A percentile compares a stretch with the other conserved stretches of the same genome.
phyloP scores from a whole-genome alignment of 495 filamentous ascomycete species.

The Delitschia confertaspora region DNA sequence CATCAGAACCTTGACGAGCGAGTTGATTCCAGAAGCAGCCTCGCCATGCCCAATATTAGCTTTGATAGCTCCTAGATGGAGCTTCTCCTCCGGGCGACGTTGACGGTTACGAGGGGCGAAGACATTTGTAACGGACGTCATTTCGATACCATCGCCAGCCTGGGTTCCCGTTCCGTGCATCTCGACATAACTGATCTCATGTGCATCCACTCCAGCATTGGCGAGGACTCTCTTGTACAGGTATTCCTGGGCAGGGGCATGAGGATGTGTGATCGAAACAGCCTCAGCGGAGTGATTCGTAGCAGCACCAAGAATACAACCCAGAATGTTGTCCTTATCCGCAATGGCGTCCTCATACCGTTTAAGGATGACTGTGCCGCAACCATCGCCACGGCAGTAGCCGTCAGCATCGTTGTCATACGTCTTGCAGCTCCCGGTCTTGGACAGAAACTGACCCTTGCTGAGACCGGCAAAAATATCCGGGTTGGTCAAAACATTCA shows the following conservation, averaged over 20 bases:
- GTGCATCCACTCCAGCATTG: conserved; percentile 40
- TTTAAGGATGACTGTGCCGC: conserved; percentile 41
- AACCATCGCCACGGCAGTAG: conserved; percentile 43
- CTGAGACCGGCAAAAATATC: conserved; percentile 80
- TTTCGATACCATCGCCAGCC: conserved; percentile 40
- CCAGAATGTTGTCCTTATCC: conserved; percentile 44
- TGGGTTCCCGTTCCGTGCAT: conserved; percentile 45
- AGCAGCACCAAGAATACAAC: conserved; percentile 37
- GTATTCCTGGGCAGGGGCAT: conserved; percentile 41
- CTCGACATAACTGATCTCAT: conserved; percentile 46
- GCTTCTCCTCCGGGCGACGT: conserved; percentile 57
- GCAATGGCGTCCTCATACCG: conserved; percentile 42
- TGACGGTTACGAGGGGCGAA: conserved; percentile 66
- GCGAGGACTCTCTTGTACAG: conserved; percentile 40
- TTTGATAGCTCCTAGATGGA: conserved; percentile 78
- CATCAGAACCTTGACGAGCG: conserved; percentile 73
- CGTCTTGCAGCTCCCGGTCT: conserved; percentile 66
- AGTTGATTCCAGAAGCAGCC: conserved; percentile 74
- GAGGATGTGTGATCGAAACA: conserved; percentile 42
- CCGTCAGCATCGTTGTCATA: conserved; percentile 44
- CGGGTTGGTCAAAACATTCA: conserved; percentile 71
- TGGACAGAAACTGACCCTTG: conserved; percentile 73
- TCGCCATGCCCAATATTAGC: conserved; percentile 88
- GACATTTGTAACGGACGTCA: conserved; percentile 49
- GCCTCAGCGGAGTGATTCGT: conserved; percentile 39